A percentile compares a stretch with the other conserved stretches of the same genome.
phyloP scores from a whole-genome alignment of 495 filamentous ascomycete species.

The Pyrenula massariospora region DNA sequence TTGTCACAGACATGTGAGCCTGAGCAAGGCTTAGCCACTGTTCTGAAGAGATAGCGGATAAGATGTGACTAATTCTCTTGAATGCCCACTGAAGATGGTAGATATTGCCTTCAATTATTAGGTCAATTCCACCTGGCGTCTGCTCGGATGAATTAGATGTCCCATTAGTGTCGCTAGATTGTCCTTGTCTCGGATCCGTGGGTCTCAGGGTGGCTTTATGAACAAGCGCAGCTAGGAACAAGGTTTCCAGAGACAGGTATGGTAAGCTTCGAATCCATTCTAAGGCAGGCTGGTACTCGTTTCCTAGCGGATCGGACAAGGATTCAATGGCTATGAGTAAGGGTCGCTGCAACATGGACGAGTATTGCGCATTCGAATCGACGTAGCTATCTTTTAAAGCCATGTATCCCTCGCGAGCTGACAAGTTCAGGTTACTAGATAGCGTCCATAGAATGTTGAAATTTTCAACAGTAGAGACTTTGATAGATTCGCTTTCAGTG shows the following conservation, averaged over 20 bases:
- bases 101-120: not conserved
- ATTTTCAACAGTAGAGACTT: conserved; percentile 24
- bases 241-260: conserved; percentile 1
- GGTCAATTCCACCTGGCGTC: not conserved
- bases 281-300: conserved; percentile 62
- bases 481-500: not conserved
- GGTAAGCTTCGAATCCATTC: conserved; percentile 72
- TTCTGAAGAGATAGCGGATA: not conserved
- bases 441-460: conserved; percentile 68
- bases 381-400: not conserved
- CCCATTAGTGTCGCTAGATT: not conserved
- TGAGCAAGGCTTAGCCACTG: not conserved
- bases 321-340: conserved; percentile 75
- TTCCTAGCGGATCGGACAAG: conserved; percentile 58
- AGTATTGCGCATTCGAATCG: conserved; percentile 18
- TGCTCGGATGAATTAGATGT: not conserved
- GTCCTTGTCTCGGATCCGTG: not conserved
- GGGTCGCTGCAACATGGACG: conserved; percentile 66
- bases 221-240: not conserved
- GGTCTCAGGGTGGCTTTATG: not conserved
- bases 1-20: not conserved
- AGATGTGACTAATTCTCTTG: not conserved
- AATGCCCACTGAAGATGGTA: not conserved
- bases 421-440: not conserved
- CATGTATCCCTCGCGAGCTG: not conserved